phyloP scores from a whole-genome alignment of 1,284 basidiomycete species.

The Moesziomyces aphidis region DNA sequence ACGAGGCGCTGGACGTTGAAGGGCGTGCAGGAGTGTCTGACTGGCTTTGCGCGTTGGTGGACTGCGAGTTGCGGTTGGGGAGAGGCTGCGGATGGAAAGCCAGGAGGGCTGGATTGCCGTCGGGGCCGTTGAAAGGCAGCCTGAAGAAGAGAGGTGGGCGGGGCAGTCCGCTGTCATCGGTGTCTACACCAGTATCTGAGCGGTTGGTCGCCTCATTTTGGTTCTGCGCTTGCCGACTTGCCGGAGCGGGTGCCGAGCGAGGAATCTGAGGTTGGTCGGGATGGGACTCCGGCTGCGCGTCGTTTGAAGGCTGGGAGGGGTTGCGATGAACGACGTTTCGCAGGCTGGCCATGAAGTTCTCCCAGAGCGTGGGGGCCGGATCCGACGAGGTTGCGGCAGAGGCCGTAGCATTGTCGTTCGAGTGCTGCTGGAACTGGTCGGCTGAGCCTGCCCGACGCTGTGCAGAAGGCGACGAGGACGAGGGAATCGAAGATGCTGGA shows the following conservation, averaged over 20 bases:
- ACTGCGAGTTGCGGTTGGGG: slow-evolving; percentile 4
- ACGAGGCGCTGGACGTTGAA: neutral
- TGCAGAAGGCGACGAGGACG: neutral
- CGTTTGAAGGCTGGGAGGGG: neutral
- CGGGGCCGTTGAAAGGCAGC: slow-evolving; percentile 41
- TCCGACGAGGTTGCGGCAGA: neutral
- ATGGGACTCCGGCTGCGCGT: neutral
- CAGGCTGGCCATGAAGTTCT: slow-evolving; percentile 35
- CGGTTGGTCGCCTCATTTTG: neutral
- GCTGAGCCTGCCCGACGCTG: neutral
- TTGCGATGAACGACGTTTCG: slow-evolving; percentile 19
- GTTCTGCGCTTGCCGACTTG: neutral
- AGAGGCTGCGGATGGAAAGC: slow-evolving; percentile 51
- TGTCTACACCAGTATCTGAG: too few relatives aligned
- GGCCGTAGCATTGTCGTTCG: neutral
- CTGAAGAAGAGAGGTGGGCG: slow-evolving; percentile 46
- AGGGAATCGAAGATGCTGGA: neutral
- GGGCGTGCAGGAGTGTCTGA: neutral
- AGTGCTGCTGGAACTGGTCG: neutral
- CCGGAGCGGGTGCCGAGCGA: neutral
- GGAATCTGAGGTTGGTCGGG: too few relatives aligned
- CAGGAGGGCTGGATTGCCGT: slow-evolving; percentile 49
- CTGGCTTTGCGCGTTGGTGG: too few relatives aligned
- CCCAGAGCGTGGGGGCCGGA: slow-evolving; percentile 29
- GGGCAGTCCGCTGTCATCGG: slow-evolving; percentile 2